These are phyloP conservation scores for Inosperma sp. DNA, from an alignment of 768 basidiomycete species.

Conservation along the genomic window DNA sequence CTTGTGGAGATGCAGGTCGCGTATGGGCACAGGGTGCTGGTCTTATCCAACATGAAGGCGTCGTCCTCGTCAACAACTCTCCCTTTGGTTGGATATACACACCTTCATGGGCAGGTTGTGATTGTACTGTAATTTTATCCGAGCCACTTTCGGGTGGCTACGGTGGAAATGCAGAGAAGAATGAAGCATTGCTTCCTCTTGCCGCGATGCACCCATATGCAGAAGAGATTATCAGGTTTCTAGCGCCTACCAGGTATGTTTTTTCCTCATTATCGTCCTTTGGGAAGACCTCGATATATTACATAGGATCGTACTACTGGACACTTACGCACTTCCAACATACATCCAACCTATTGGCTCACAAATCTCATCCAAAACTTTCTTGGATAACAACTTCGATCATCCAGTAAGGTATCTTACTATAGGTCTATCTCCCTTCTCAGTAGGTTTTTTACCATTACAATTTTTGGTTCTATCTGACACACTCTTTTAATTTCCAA, in stretches of 20 bases:
- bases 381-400: too few relatives aligned
- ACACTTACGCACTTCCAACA: conserved; percentile 45
- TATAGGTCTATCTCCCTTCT: too few relatives aligned
- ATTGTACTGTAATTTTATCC: too few relatives aligned
- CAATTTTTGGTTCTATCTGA: too few relatives aligned
- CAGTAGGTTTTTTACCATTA: too few relatives aligned
- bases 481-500: neutral
- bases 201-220: conserved; percentile 53
- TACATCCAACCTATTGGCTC: conserved; percentile 38
- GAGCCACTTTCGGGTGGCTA: too few relatives aligned
- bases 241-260: conserved; percentile 44
- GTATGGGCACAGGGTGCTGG: conserved; percentile 50
- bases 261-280: too few relatives aligned
- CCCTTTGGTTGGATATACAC: conserved; percentile 32
- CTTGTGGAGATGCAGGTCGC: conserved; percentile 41
- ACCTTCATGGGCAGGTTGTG: neutral
- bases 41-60: conserved; percentile 49
- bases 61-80: conserved; percentile 40
- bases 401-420: too few relatives aligned
- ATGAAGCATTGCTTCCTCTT: too few relatives aligned
- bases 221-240: conserved; percentile 32
- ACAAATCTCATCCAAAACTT: too few relatives aligned
- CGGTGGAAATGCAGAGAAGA: too few relatives aligned
- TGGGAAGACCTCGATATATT: neutral
- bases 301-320: conserved; percentile 46